Percentiles rank a stretch among this genome's conserved stretches.
These are phyloP conservation scores for Wickerhamomyces strasburgensis DNA, from an alignment of 805 yeast species.

Conservation along the genomic window DNA sequence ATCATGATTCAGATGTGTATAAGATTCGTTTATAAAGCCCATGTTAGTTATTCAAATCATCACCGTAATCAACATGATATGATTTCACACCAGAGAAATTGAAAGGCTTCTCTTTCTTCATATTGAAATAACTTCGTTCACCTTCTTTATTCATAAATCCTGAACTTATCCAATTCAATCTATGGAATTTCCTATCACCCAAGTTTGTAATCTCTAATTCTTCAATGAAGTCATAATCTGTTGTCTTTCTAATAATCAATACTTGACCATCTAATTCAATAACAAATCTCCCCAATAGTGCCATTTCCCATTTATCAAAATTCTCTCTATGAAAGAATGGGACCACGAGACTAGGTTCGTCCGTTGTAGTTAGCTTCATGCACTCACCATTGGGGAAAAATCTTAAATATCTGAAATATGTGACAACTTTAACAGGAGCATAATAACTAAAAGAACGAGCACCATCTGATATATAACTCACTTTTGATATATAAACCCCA, in stretches of 20 bases:
- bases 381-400: constrained; percentile 78
- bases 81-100: constrained; percentile 61
- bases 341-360: constrained; percentile 67
- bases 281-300: constrained; percentile 35
- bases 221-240: constrained; percentile 59
- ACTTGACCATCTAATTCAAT: constrained; percentile 53
- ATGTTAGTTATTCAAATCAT: background rate
- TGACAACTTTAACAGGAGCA: constrained; percentile 75
- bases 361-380: constrained; percentile 60
- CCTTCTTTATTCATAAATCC: constrained; percentile 54
- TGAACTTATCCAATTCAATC: constrained; percentile 66
- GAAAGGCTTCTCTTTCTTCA: constrained; percentile 74
- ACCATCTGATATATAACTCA: constrained; percentile 82
- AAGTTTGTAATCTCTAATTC: constrained; percentile 52
- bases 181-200: constrained; percentile 62
- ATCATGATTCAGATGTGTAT: too few relatives aligned
- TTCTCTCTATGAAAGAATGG: constrained; percentile 40
- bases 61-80: constrained; percentile 13
- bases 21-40: too few relatives aligned
- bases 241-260: constrained; percentile 51
- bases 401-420: constrained; percentile 81
- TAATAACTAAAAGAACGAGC: constrained; percentile 60
- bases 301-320: constrained; percentile 29
- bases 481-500: constrained; percentile 83
- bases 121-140: constrained; percentile 48